Percentiles rank a stretch among this genome's conserved stretches.
Evolutionary conservation across 2,329 filamentous ascomycete species (phyloP).

Genomic region (Gaeumannomyces sp.): DNA sequence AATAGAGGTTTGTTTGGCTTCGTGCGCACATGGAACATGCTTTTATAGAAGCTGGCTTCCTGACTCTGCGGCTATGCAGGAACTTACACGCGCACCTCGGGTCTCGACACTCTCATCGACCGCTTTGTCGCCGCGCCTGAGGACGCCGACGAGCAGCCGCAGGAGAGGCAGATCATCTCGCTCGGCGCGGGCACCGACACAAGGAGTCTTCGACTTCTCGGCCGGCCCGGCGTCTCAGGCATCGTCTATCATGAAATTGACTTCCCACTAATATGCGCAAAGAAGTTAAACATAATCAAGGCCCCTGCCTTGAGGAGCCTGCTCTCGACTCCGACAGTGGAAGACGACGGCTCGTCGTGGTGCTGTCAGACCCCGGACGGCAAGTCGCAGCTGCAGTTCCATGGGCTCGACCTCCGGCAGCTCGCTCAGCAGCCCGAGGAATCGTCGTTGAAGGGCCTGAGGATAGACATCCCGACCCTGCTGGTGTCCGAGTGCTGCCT

Average conservation of each 20-base stretch:
- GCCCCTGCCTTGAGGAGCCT: constrained; percentile 34
- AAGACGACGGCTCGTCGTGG: constrained; percentile 32
- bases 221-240: constrained; percentile 28
- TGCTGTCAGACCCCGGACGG: constrained; percentile 31
- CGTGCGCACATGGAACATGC: constrained; percentile 53
- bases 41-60: neutral
- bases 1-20: constrained; percentile 65
- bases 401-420: constrained; percentile 65
- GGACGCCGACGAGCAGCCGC: constrained; percentile 16
- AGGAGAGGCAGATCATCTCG: constrained; percentile 72
- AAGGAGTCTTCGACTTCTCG: constrained; percentile 69
- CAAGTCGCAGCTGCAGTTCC: constrained; percentile 35
- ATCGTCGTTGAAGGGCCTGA: constrained; percentile 34
- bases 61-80: constrained; percentile 41
- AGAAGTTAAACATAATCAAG: constrained; percentile 54
- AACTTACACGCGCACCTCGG: constrained; percentile 84
- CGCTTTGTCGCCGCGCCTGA: constrained; percentile 53
- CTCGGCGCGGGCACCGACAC: constrained; percentile 94
- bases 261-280: constrained; percentile 66
- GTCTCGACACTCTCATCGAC: constrained; percentile 71
- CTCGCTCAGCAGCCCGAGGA: constrained; percentile 30
- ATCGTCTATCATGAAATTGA: constrained; percentile 89
- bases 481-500: constrained; percentile 93
- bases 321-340: constrained; percentile 27
- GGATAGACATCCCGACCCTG: constrained; percentile 65